Base-by-base conservation (phyloP, 2,329 filamentous ascomycete genomes). In the Stagonosporopsis vannaccii region DNA sequence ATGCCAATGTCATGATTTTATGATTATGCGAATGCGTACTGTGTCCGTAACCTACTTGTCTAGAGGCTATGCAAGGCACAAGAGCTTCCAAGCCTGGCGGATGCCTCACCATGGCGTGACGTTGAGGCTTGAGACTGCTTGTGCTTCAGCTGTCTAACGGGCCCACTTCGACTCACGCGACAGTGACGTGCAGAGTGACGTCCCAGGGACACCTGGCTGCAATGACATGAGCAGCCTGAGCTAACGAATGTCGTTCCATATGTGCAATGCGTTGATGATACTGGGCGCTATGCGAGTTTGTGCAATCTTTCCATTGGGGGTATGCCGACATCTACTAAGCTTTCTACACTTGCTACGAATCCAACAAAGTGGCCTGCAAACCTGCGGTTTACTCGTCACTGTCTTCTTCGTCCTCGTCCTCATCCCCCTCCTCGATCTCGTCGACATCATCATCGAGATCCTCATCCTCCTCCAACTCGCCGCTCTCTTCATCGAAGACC, bases 401-500 rank as follows among this genome's bases (percentile, higher is more conserved):
- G 17, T 52, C 55, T 25, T 46, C 44, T 9, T 58, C 41, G 3
- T 51, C 47, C n/a, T 63, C 63, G 17, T 19, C 9, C 17, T 63
- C 46, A 6, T 61, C 60, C 9, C 43, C 42, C 6, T 60, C 63
- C 28, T 51, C 46, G 3, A 44, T 30, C 4, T 52, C 51, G n/a
- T 59, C 53, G 4, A 58, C 56, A 7, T 69, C 63, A 3, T 67
- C 62, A 8, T 63, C 65, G 11, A 66, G 60, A 11, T 63, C 62
- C 25, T 66, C 65, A 20, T 46, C 60, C 4, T 66, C 67, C 12
- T 65, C 60, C 15, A 66, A 51, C 33, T 76, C 78, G 32, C 66
- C 74, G 49, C 66, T 71, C 19, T 68, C 72, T 25, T 71, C 70
- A 26, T 74, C 75, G 51, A 78, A 77, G 25, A 74, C 71, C 39